Evolutionary conservation across 192 early-diverging fungal species (phyloP).

Genomic region (Chytriomyces confervae): DNA sequence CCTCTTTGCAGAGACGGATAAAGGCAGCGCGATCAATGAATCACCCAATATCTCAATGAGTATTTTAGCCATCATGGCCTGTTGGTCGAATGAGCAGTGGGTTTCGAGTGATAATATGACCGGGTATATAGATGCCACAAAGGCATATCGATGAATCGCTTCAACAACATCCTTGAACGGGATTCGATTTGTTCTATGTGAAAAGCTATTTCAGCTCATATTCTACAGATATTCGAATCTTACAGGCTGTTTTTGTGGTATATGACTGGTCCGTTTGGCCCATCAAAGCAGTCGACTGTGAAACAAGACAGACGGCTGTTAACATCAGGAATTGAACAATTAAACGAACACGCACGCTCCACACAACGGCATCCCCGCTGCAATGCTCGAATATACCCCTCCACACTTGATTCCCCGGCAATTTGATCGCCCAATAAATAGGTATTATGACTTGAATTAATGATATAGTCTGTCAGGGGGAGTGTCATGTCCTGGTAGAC

Average conservation of each 20-base stretch:
- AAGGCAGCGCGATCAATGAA: constrained; percentile 60
- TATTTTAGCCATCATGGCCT: constrained; percentile 75
- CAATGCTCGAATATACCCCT: constrained; percentile 86
- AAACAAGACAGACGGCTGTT: neutral
- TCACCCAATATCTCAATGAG: constrained; percentile 73
- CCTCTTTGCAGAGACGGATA: constrained; percentile 34
- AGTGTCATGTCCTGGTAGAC: constrained; percentile 71
- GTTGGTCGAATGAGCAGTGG: constrained; percentile 78
- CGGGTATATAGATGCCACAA: constrained; percentile 80
- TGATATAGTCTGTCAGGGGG: constrained; percentile 80
- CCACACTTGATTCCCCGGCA: constrained; percentile 76
- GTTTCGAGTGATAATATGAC: constrained; percentile 85
- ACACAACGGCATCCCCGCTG: constrained; percentile 87
- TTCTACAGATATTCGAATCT: constrained; percentile 29
- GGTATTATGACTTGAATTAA: constrained; percentile 91
- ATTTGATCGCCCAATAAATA: constrained; percentile 86
- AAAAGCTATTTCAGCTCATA: neutral
- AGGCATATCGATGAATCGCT: constrained; percentile 85
- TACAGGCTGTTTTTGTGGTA: constrained; percentile 85
- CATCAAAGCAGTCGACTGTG: constrained; percentile 91
- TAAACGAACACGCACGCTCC: constrained; percentile 60
- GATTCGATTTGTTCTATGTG: constrained; percentile 72
- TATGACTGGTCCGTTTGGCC: constrained; percentile 76
- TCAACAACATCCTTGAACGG: constrained; percentile 83
- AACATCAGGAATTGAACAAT: constrained; percentile 19